These are phyloP conservation scores for Wickerhamomyces sp. DNA, from an alignment of 1,139 yeast genomes.

Conservation along the genomic window DNA sequence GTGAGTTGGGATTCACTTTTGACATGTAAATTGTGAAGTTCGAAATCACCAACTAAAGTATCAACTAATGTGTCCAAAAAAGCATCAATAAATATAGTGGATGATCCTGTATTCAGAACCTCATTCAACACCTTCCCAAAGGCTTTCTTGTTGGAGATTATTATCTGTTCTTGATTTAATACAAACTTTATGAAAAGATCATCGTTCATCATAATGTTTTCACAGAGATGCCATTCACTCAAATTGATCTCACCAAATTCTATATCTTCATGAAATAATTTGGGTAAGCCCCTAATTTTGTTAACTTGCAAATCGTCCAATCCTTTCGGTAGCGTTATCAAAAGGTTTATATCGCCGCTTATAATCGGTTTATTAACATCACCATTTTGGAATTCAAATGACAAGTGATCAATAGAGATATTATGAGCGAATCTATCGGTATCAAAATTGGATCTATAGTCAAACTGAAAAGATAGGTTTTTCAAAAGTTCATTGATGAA, in stretches of 20 bases:
- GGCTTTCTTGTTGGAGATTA: conserved; percentile 27
- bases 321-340: conserved; percentile 26
- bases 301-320: conserved; percentile 23
- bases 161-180: conserved; percentile 29
- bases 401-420: conserved; percentile 29
- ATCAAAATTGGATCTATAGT: conserved; percentile 14
- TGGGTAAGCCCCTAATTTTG: conserved; percentile 31
- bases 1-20: conserved; percentile 22
- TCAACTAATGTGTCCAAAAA: conserved; percentile 28
- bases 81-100: conserved; percentile 28
- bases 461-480: conserved; percentile 13
- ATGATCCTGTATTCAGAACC: conserved; percentile 30
- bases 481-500: conserved; percentile 15
- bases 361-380: conserved; percentile 25
- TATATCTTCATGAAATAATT: conserved; percentile 27
- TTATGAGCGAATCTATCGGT: conserved; percentile 25
- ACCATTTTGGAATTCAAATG: conserved; percentile 27
- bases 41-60: conserved; percentile 32
- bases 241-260: conserved; percentile 33
- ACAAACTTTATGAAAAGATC: conserved; percentile 24
- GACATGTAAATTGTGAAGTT: conserved; percentile 23
- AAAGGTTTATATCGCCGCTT: conserved; percentile 28
- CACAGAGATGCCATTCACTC: conserved; percentile 32
- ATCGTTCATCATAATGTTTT: conserved; percentile 25
- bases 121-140: conserved; percentile 33